Evolutionary conservation across 164 flowering plant genomes (phyloP).

Genomic region (Tetracentron sinense): DNA sequence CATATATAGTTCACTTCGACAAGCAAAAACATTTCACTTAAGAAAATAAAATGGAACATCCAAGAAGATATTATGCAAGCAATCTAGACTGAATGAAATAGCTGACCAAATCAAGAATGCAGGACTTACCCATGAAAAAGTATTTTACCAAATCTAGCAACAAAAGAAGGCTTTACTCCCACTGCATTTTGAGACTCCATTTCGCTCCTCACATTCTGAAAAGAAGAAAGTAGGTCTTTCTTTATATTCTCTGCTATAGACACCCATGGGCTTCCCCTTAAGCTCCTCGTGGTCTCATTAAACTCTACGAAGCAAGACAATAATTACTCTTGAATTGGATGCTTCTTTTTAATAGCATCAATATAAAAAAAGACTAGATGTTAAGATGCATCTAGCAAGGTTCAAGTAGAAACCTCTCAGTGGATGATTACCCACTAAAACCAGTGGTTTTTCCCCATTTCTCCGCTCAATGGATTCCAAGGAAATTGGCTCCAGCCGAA

Average conservation of each 20-base stretch:
- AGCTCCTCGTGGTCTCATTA: conserved; percentile 8
- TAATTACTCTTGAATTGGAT: not conserved
- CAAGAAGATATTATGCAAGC: not conserved
- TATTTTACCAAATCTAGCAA: conserved; percentile 41
- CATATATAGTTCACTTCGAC: not conserved
- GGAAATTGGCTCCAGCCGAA: conserved; percentile 32
- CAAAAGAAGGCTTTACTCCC: conserved; percentile 31
- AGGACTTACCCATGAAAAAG: conserved; percentile 34
- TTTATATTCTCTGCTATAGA: conserved; percentile 27
- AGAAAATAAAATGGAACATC: not conserved
- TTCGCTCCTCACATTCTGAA: conserved; percentile 25
- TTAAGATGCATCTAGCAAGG: not conserved
- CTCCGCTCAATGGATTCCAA: conserved; percentile 23
- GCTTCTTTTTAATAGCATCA: not conserved
- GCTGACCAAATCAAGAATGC: not conserved
- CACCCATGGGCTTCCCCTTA: conserved; percentile 24
- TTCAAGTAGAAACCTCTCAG: conserved; percentile 23
- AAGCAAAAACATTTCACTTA: not conserved
- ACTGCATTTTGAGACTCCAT: conserved; percentile 12
- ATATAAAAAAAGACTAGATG: not conserved
- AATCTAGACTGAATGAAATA: too few species aligned
- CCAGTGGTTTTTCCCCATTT: conserved; percentile 30
- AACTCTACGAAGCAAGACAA: conserved; percentile 14
- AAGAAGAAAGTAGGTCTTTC: conserved; percentile 28
- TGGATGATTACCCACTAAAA: conserved; percentile 17